Base-by-base conservation (phyloP, 495 filamentous ascomycete genomes). In the Schizothecium vesticola region DNA sequence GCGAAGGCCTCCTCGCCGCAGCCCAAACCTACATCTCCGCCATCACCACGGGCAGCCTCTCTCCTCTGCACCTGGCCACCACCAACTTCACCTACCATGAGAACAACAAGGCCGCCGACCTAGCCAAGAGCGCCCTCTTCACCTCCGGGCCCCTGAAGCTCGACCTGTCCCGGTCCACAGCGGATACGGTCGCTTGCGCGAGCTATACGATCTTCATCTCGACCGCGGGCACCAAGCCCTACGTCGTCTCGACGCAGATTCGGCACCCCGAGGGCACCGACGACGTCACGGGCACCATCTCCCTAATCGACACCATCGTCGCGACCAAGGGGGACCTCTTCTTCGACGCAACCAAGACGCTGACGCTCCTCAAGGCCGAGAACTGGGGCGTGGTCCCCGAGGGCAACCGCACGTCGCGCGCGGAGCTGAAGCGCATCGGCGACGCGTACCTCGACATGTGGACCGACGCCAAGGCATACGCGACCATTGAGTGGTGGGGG, bases 391-490 rank as follows among this genome's bases (percentile, higher is more conserved):
- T 72, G 13, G 79, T 84, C 67, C 79, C 80, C 9, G 76, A 66
- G 24, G 74, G 61, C 19, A 66, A 72, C 59, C 71, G 74, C 0
- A 77, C 80, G 68, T 68, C 63, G 9, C 75, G 80, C 16, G 79
- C 73, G 0, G 74, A 72, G 3, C 79, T 82, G 69, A 69, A 81
- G 64, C 75, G 78, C 0, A 80, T 78, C 1, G 80, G 78, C 0
- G 81, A 83, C 59, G 77, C 79, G 3, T 83, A 83, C 55, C 68
- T 83, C 31, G 75, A 81, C 56, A 70, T 77, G 59, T 83, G 76
- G 71, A 72, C 71, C 62, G 68, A 80, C 29, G 69, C 64, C 60
- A 76, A 43, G n/a, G 71, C 60, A 71, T 77, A 5, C 43, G 43
- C 11, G 4, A 66, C 56, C 56, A 70, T 80, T 1, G 75, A 77